A percentile compares a stretch with the other conserved stretches of the same genome.
These are phyloP conservation scores for Salix caprea DNA, from an alignment of 345 rosid species.

Conservation along the genomic window DNA sequence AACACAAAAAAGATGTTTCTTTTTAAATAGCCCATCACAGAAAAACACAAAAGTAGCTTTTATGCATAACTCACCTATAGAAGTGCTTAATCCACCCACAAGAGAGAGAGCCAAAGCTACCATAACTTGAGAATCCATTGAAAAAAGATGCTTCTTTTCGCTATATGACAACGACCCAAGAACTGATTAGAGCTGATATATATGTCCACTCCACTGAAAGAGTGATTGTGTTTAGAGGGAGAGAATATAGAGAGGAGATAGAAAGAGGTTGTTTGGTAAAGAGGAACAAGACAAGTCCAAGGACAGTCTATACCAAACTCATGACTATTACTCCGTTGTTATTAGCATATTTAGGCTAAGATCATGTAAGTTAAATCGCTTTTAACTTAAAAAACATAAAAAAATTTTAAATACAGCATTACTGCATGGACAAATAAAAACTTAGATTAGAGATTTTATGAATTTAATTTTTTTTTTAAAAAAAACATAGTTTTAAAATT, in stretches of 20 bases:
- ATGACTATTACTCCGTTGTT: too few relatives aligned
- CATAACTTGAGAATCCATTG: slow-evolving; percentile 71
- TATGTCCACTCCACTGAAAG: slow-evolving; percentile 1
- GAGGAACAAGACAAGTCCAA: not conserved
- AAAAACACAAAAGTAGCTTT: not conserved
- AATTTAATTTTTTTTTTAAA: too few relatives aligned
- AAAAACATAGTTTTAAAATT: too few relatives aligned
- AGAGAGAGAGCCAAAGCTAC: slow-evolving; percentile 31
- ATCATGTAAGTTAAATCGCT: too few relatives aligned
- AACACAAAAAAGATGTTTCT: not conserved
- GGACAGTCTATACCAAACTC: not conserved
- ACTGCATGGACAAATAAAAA: too few relatives aligned
- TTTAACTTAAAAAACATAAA: too few relatives aligned
- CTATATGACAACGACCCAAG: not conserved
- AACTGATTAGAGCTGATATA: not conserved
- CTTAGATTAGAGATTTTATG: too few relatives aligned
- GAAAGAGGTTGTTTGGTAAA: slow-evolving; percentile 27
- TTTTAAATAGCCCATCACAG: not conserved
- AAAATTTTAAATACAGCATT: too few relatives aligned
- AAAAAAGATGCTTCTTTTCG: not conserved
- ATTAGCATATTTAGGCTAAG: too few relatives aligned
- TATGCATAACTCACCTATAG: slow-evolving; percentile 19
- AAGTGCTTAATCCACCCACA: slow-evolving; percentile 33
- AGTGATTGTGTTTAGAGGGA: not conserved
- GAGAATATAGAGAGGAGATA: slow-evolving; percentile 6